Evolutionary conservation across 1,139 yeast genomes (phyloP), one percentile per base, ranked within the genome.

Genomic region (Zygoascus meyerae): DNA sequence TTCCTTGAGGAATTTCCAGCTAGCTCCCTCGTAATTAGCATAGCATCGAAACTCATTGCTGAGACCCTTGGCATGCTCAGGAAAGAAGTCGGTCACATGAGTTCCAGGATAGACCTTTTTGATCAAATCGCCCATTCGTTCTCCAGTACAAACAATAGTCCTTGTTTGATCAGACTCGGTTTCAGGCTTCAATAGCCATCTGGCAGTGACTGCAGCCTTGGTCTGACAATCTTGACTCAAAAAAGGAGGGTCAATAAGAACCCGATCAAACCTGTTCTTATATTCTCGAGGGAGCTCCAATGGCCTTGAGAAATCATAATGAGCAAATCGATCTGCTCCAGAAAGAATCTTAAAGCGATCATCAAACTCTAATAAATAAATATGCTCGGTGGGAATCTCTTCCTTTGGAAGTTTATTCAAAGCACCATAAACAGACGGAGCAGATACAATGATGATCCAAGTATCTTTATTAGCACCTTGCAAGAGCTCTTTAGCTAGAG

Each of bases 381-480:
- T 59, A 10, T 75, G 71, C 28, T 68, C 63, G 7, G 69, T 66
- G 5, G 81, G 77, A 48, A 58, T 61, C 3, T 46, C 42, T n/a
- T 48, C 48, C 14, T 44, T 45, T 4, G 53, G 53, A 10, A 62
- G 55, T 51, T 78, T 76, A 55, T 74, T 75, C 41, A 89, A 77
- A 1, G 94, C 94, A 0, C 95, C 95, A 66, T 81, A 89, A 1
- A 86, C 96, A 0, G 95, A 84, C 5, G 97, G 96, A 1, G 96
- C 95, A 68, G 92, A 81, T 1, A 86, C 86, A 49, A 89, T 75
- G 38, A 82, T 86, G 42, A 86, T 73, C 1, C 79, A 79, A 0
- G 95, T 83, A 39, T 77, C 72, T 49, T 73, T 75, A 54, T 47
- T 56, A n/a, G 95, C 94, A 5, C 87, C 94, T 38, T 80, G 85